Evolutionary conservation across 352 stramenopile species (phyloP), one percentile per base, ranked within the genome.

Genomic region (Globisporangium spiculum): DNA sequence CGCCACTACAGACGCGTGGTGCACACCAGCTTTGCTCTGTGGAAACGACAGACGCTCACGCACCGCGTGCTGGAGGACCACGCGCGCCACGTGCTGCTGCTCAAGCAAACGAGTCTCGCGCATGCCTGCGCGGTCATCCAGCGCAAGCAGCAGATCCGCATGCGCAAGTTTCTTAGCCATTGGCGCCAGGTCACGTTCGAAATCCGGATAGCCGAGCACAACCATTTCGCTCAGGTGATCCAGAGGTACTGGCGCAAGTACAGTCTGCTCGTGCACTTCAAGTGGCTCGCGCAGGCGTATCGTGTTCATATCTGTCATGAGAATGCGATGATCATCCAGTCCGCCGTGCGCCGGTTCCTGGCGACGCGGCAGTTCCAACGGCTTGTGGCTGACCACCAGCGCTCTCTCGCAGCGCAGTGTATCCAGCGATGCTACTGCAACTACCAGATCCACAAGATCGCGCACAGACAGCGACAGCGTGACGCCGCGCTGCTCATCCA

Each of bases 51-150:
- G 18, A 76, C 64, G 26, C 44, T 76, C 46, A 69, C 60, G 27
- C 27, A 59, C 5, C 66, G 67, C 1, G 61, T 76, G n/a, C 61
- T 79, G 6, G 65, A 68, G 52, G 70, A 74, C 16, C 54, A 79
- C 16, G 70, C 55, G 44, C 66, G 65, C 9, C 71, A 71, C 46
- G 41, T 69, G 16, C 69, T 69, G 22, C 30, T 79, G 9, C 30
- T 61, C 30, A 61, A 46, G 55, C 55, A 61, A 9, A 70, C 70
- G 6, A 75, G 63, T 46, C 66, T 84, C 38, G 70, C 75, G 1
- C 75, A 81, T 52, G 77, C 77, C 30, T 81, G 66, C 27, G 75
- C 70, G 34, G 75, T 84, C 66, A 50, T 84, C 6, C 75, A 82
- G 67, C 61, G 67, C 5, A 76, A 77, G 18, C 48, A 80, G 27